These are phyloP conservation scores for Clohesyomyces aquaticus DNA, from an alignment of 495 filamentous ascomycete genomes.

Conservation along the genomic window DNA sequence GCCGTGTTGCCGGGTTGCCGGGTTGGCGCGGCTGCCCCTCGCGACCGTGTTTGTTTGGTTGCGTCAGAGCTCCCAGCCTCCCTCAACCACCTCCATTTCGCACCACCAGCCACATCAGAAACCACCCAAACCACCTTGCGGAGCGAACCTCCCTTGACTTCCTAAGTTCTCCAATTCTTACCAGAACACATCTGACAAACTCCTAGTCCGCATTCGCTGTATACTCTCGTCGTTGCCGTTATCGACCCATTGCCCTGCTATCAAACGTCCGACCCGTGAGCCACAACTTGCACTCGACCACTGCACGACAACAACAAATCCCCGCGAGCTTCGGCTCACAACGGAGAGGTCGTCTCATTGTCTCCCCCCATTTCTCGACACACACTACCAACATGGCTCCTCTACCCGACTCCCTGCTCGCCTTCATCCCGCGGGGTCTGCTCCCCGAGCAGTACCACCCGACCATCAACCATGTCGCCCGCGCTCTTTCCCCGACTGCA, in stretches of 20 bases:
- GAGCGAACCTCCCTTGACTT: background rate
- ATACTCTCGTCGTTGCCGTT: background rate
- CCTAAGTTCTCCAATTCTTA: background rate
- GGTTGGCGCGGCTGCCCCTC: background rate
- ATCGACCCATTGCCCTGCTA: background rate
- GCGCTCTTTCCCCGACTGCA: slow-evolving; percentile 30
- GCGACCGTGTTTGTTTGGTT: background rate
- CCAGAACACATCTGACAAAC: slow-evolving; percentile 8
- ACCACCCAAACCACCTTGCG: background rate
- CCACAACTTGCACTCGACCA: background rate
- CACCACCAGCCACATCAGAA: background rate
- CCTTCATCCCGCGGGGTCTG: slow-evolving; percentile 28
- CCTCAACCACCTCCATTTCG: slow-evolving; percentile 2
- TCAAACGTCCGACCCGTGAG: background rate
- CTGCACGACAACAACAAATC: background rate
- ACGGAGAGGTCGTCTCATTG: slow-evolving; percentile 1
- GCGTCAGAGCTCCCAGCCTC: slow-evolving; percentile 21
- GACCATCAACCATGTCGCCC: slow-evolving; percentile 12
- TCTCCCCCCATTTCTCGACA: background rate
- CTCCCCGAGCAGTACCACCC: background rate
- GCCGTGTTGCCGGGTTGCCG: too few relatives aligned
- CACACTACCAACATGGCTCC: slow-evolving; percentile 18
- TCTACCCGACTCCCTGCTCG: slow-evolving; percentile 27
- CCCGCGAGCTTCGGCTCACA: slow-evolving; percentile 20
- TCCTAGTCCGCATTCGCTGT: slow-evolving; percentile 10